Evolutionary conservation across 495 filamentous ascomycete genomes (phyloP), one percentile per base, ranked within the genome.

Genomic region (Symbiotaphrina buchneri): DNA sequence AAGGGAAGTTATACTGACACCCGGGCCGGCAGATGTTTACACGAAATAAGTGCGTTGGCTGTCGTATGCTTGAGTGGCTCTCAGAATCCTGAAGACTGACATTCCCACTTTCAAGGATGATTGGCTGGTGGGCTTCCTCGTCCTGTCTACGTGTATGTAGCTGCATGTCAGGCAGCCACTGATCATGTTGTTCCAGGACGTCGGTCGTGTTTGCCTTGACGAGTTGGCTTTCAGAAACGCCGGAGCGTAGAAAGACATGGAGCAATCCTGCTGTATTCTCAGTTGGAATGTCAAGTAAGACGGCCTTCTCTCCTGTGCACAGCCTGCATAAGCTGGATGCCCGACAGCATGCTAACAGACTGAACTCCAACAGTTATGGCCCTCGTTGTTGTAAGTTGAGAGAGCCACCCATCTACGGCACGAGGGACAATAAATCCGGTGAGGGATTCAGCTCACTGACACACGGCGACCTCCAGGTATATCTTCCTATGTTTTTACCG

Each of bases 401-500:
- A 17, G 15, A 29, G 31, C 19, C 27, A 16, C 25, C n/a, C 20
- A 10, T n/a, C 1, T 25, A 7, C 19, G 10, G 28, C 28, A 10
- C 28, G 8, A 3, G 28, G 15, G 14, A 30, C 28, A 14, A 10
- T 10, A 1, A 30, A 30, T 13, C 8, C 28, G 2, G 8, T 16
- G 10, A 15, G 5, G 19, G 5, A 15, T 29, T 23, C n/a, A 27
- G 27, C 21, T 22, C 29, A 21, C 14, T 19, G 33, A 8, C 18
- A 20, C 21, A 13, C n/a, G 24, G 8, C 11, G 7, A 11, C 18
- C 10, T 41, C 14, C 8, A 22, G 18, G 25, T 44, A 70, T 92
- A 92, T 47, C 63, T 91, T 39, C 79, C 76, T 10, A 54, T 92
- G 34, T 90, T 92, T 55, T 48, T 91, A 34, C 82, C 80, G 22